Base-by-base conservation (phyloP, 2,329 filamentous ascomycete species). In the Diaporthe citri region DNA sequence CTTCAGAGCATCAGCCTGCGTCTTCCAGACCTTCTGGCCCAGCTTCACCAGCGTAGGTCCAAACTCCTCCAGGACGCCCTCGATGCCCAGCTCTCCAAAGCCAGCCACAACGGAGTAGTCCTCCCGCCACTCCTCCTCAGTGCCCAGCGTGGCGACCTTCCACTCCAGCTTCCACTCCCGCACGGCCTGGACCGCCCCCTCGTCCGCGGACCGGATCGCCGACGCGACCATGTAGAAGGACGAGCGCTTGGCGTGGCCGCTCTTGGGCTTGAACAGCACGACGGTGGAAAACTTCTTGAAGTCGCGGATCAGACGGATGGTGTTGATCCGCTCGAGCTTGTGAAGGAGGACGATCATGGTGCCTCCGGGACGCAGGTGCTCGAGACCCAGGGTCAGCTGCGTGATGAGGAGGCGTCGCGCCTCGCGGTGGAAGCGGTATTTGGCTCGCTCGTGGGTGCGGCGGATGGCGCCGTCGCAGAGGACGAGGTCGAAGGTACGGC, bases 211-310 rank as follows among this genome's bases (percentile, higher is more conserved):
- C 56, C 83, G 80, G 0, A 91, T 80, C 4, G 85, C 77, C 1
- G 79, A 84, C 2, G 88, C 88, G 13, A 91, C 75, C 78, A 90
- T 81, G 77, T 91, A 91, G 76, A 90, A 91, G 0, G 88, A 90
- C 0, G 85, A 87, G 5, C 85, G 80, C 28, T 80, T 86, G 1
- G 77, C 79, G 74, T 90, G 87, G 3, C 74, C 77, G 1, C 10
- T 78, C 2, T 10, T 76, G 0, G 87, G 87, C 78, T 91, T 91
- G 79, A 84, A 87, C 0, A 89, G 76, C 31, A 74, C 56, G 0
- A 90, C 77, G 0, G 78, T 59, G 0, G 87, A 81, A 72, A 90
- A 88, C n/a, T 80, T 78, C 20, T 71, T 77, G 55, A 90, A 87
- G 0, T 75, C 78, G 20, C 83, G 78, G 13, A 91, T 57, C 0